Base-by-base conservation (phyloP, 441 rosid genomes). In the Jatropha podagrica region DNA sequence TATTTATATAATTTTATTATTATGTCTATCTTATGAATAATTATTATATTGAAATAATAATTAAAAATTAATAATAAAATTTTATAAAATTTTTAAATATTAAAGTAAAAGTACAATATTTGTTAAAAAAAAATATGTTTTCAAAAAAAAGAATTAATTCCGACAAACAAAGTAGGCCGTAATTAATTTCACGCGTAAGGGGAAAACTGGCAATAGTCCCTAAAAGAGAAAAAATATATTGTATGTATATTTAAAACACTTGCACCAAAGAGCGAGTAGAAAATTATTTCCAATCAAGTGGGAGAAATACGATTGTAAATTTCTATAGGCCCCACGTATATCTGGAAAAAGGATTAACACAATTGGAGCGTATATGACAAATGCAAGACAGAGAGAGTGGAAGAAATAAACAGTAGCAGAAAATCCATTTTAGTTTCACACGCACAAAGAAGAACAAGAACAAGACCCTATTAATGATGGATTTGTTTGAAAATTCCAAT, bases 401-500 rank as follows among this genome's bases (percentile, higher is more conserved):
- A 11, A 0, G 20, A 20, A 60, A 55, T 27, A 73, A 20, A 23
- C 0, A n/a, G 15, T n/a, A 12, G 51, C 7, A n/a, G 23, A 41
- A 4, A 42, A 20, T 8, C 74, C 52, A n/a, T 20, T 48, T 20
- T 48, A 37, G 42, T 59, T 13, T 54, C 55, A 69, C 77, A 78
- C 79, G 76, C 78, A 68, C 15, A 52, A 69, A 27, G 7, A 56
- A n/a, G 23, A 56, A n/a, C 3, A 32, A 61, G 7, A 14, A 62
- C 3, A 67, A 68, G 7, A 3, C 27, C 5, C 74, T 59, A 15
- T 72, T 63, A 73, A 79, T 75, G 27, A 66, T 64, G 63, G 48
- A 1, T 58, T 42, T 44, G 38, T 64, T 69, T 69, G 42, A 67
- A 73, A 79, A 40, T 83, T 83, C 72, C 79, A 70, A 62, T 56